These are phyloP conservation scores for Phytophthora chlamydospora DNA, from an alignment of 352 stramenopile species.

Conservation along the genomic window DNA sequence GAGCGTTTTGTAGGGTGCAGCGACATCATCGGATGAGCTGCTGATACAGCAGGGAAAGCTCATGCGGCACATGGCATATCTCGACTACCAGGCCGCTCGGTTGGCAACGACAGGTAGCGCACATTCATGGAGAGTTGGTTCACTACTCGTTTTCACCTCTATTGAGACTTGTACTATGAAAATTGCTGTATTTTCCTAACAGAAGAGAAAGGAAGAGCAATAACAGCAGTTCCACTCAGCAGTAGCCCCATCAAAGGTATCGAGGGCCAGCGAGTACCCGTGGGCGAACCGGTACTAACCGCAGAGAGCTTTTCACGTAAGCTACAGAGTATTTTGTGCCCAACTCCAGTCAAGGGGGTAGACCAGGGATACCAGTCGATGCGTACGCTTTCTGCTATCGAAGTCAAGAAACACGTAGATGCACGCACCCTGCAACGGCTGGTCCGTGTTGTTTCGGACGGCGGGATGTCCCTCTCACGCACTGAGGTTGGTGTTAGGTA, in stretches of 20 bases:
- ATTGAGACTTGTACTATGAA: neutral
- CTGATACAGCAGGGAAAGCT: constrained; percentile 58
- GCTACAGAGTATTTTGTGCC: constrained; percentile 39
- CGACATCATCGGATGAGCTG: constrained; percentile 53
- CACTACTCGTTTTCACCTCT: neutral
- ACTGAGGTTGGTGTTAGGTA: constrained; percentile 33
- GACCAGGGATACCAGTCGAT: constrained; percentile 17
- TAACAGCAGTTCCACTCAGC: neutral
- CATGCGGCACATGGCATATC: constrained; percentile 42
- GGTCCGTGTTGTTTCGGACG: constrained; percentile 49
- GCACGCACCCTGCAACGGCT: constrained; percentile 48
- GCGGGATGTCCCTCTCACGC: constrained; percentile 31
- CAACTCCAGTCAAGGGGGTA: constrained; percentile 14
- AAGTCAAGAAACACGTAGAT: constrained; percentile 49
- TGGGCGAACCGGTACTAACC: constrained; percentile 8
- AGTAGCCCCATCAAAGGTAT: neutral
- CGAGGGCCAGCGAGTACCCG: constrained; percentile 1
- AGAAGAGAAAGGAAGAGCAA: constrained; percentile 16
- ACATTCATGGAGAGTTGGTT: neutral
- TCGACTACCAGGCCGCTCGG: constrained; percentile 49
- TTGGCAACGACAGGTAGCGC: constrained; percentile 26
- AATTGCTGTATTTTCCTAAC: neutral
- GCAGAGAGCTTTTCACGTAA: constrained; percentile 36
- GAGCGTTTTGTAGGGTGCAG: constrained; percentile 36
- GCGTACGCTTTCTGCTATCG: constrained; percentile 20